Percentiles rank a stretch among this genome's conserved stretches.
Evolutionary conservation across 306 rosid genomes (phyloP).

Genomic region (Luffa acutangula): DNA sequence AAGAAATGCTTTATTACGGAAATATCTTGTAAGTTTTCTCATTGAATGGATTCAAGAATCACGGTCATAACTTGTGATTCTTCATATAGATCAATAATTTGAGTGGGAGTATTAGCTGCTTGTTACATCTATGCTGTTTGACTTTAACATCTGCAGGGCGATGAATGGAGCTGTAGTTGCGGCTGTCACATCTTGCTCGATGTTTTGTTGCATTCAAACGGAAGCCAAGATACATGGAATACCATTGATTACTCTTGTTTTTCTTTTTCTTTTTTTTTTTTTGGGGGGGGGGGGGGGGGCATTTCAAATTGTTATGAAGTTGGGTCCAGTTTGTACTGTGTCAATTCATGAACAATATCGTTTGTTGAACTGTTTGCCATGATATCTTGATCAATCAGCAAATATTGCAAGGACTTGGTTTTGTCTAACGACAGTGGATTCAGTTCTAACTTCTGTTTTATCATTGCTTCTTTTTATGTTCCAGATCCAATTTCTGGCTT

Average conservation of each 20-base stretch:
- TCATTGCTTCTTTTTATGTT: not conserved
- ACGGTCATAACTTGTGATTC: not conserved
- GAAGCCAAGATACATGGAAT: not conserved
- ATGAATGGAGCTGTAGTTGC: conserved; percentile 3
- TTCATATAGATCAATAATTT: not conserved
- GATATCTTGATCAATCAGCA: not conserved
- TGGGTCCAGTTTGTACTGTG: not conserved
- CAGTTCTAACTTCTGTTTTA: not conserved
- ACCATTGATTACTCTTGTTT: not conserved
- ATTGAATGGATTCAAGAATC: not conserved
- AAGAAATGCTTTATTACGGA: not conserved
- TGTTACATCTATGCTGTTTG: conserved; percentile 1
- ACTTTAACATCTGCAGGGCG: conserved; percentile 9
- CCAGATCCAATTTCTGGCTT: not conserved
- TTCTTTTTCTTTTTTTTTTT: not conserved
- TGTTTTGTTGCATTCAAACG: not conserved
- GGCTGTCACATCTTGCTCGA: not conserved
- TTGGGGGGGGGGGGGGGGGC: not conserved
- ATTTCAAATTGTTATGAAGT: not conserved
- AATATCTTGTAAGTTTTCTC: not conserved
- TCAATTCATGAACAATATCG: not conserved
- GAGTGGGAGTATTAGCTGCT: not conserved
- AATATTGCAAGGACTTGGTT: not conserved
- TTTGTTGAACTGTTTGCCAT: not conserved
- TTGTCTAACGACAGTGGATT: not conserved